phyloP scores from a whole-genome alignment of 768 basidiomycete genomes.

The Hygrocybe coccinea region DNA sequence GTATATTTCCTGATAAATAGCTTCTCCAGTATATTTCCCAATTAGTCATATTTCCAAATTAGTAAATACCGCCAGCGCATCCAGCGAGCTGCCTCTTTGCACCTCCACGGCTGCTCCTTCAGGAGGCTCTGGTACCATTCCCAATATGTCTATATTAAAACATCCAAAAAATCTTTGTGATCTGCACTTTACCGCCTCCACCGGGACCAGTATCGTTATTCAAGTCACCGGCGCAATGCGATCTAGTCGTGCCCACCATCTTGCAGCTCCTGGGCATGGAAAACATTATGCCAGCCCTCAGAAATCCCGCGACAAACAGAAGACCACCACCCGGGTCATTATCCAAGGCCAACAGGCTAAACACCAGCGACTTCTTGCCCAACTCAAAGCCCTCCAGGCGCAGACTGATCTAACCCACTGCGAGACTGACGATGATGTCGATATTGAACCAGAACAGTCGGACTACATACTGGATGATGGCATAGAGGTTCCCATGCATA shows the following conservation, averaged over 20 bases:
- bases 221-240: neutral
- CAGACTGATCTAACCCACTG: neutral
- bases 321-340: neutral
- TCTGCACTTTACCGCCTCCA: neutral
- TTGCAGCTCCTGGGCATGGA: neutral
- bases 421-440: neutral
- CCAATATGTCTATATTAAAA: too few species aligned
- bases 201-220: neutral
- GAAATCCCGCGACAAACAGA: neutral
- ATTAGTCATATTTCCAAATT: neutral
- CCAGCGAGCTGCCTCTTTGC: neutral
- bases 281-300: conserved; percentile 6
- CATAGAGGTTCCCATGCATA: too few species aligned
- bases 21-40: neutral
- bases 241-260: neutral
- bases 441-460: neutral
- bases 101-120: neutral
- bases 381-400: neutral
- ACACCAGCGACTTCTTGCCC: neutral
- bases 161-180: too few species aligned
- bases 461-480: neutral
- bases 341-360: neutral
- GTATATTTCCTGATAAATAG: neutral
- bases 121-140: too few species aligned
- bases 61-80: too few species aligned